phyloP scores from a whole-genome alignment of 345 rosid genomes.

The Salix koriyanagi region DNA sequence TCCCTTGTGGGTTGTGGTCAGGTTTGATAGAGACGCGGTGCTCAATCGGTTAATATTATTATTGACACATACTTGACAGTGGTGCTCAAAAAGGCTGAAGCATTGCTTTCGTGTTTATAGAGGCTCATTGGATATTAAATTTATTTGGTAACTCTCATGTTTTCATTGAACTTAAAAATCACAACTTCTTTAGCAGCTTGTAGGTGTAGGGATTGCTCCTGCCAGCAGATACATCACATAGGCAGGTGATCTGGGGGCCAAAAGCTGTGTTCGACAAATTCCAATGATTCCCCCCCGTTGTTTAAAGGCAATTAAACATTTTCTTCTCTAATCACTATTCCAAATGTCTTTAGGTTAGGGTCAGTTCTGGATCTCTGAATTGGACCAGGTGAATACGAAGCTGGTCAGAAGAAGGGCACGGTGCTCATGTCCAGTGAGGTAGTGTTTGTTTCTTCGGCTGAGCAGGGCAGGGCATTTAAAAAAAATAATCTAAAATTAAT shows the following conservation, averaged over 20 bases:
- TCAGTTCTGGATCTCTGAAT: constrained; percentile 25
- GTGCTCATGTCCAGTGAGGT: neutral
- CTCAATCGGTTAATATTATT: neutral
- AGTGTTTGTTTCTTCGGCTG: too few species aligned
- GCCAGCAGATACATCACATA: neutral
- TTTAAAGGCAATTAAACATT: neutral
- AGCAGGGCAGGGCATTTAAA: too few species aligned
- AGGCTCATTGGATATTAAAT: neutral
- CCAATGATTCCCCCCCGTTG: neutral
- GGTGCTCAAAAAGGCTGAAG: neutral
- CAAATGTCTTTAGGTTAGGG: constrained; percentile 22
- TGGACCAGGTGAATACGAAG: constrained; percentile 24
- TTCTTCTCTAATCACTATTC: constrained; percentile 15
- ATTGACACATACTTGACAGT: neutral
- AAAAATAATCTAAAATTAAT: too few species aligned
- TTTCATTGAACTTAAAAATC: neutral
- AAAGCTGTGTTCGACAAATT: constrained; percentile 4
- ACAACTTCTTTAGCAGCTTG: constrained; percentile 3
- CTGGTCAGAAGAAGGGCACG: constrained; percentile 10
- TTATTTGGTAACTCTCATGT: neutral
- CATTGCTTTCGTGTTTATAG: neutral
- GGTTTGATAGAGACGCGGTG: neutral
- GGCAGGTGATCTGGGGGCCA: neutral
- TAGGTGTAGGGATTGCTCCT: neutral
- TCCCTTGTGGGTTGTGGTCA: neutral